These are phyloP conservation scores for Westerdykella sp. DNA, from an alignment of 2,329 filamentous ascomycete genomes.

Conservation along the genomic window DNA sequence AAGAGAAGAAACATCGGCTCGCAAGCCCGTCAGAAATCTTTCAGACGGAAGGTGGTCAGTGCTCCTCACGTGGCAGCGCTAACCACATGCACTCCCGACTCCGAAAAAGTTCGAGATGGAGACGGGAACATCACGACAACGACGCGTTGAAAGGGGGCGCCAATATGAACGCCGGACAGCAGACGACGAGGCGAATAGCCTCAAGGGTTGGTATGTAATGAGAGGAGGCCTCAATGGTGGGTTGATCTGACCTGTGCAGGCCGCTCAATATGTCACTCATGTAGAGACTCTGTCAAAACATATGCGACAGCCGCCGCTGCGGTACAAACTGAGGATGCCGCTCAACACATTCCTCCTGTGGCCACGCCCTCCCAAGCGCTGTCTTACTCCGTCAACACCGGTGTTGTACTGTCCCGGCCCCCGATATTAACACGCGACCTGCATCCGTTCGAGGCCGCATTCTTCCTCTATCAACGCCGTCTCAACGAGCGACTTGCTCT, in stretches of 20 bases:
- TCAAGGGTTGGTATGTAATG: slow-evolving; percentile 35
- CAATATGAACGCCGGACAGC: slow-evolving; percentile 41
- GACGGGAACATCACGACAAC: slow-evolving; percentile 4
- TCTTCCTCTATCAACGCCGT: slow-evolving; percentile 94
- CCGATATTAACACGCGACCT: slow-evolving; percentile 80
- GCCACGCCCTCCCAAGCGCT: slow-evolving; percentile 37
- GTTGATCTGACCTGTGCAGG: slow-evolving; percentile 30
- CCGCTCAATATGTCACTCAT: slow-evolving; percentile 42
- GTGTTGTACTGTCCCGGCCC: slow-evolving; percentile 79
- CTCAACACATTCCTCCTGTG: slow-evolving; percentile 30
- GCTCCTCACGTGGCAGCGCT: slow-evolving; percentile 19
- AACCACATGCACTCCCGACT: slow-evolving; percentile 24
- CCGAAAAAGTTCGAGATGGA: slow-evolving; percentile 25
- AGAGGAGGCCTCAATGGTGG: slow-evolving; percentile 5
- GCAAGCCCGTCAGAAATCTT: slow-evolving; percentile 12
- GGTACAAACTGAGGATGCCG: slow-evolving; percentile 27
- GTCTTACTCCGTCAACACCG: slow-evolving; percentile 48
- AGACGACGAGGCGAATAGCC: slow-evolving; percentile 41
- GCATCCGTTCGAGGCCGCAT: slow-evolving; percentile 83
- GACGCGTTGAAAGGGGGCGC: slow-evolving; percentile 10
- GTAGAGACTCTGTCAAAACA: slow-evolving; percentile 36
- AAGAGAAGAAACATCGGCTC: slow-evolving; percentile 28
- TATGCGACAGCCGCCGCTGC: slow-evolving; percentile 35
- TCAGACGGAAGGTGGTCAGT: slow-evolving; percentile 10
- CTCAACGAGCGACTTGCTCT: slow-evolving; percentile 86